Conservation (phyloP, 352 stramenopile genomes). For the Phytophthora macrochlamydospora region DNA sequence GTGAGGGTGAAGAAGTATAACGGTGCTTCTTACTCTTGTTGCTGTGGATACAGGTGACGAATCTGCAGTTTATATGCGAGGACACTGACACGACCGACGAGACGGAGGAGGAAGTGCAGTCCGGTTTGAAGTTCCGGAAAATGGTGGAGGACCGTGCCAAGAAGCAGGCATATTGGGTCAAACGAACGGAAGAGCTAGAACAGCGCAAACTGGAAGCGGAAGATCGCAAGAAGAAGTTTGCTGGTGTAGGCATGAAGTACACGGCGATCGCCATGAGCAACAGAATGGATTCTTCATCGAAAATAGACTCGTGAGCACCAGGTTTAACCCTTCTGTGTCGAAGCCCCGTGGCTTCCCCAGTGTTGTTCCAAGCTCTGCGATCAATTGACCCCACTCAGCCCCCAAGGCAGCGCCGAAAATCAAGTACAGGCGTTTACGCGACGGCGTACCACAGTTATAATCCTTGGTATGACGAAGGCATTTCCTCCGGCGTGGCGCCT, state of each 20-base stretch:
- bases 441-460: no score
- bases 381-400: no score
- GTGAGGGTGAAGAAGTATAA: neutral
- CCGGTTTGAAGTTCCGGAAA: constrained; percentile 58
- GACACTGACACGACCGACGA: constrained; percentile 44
- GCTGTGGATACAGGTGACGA: constrained; percentile 48
- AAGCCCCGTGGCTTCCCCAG: neutral
- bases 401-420: no score
- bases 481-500: no score
- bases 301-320: neutral
- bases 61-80: constrained; percentile 78
- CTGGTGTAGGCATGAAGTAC: constrained; percentile 79
- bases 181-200: constrained; percentile 79
- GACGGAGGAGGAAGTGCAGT: constrained; percentile 38
- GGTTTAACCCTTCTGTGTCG: neutral
- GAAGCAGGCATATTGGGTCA: constrained; percentile 81
- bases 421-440: no score
- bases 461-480: no score
- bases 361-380: neutral
- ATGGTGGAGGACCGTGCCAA: constrained; percentile 80
- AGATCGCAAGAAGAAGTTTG: constrained; percentile 81
- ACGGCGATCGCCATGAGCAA: constrained; percentile 80
- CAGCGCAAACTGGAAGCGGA: constrained; percentile 76
- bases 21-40: neutral
- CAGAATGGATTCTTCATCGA: constrained; percentile 32